phyloP scores from a whole-genome alignment of 2,329 filamentous ascomycete species.

The Neophaeococcomyces mojaviensis region DNA sequence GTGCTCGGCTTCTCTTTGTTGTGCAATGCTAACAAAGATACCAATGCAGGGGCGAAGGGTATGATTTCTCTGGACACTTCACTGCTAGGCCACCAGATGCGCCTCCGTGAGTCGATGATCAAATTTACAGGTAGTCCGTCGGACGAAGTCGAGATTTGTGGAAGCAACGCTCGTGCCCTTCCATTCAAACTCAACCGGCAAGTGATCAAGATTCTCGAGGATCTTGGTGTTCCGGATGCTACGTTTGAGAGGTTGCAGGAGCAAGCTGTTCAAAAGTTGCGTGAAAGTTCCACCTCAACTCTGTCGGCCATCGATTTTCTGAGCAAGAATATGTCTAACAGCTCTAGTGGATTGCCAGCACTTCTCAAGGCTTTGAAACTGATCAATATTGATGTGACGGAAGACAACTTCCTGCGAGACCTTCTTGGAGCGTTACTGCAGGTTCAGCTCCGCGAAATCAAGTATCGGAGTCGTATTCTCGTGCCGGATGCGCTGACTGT shows the following conservation, averaged over 20 bases:
- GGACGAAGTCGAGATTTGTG: constrained; percentile 62
- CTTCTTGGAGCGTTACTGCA: constrained; percentile 64
- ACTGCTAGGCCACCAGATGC: constrained; percentile 51
- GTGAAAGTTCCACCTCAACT: constrained; percentile 50
- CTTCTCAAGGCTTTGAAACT: constrained; percentile 54
- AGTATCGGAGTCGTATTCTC: constrained; percentile 69
- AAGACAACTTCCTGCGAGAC: constrained; percentile 62
- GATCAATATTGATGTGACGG: constrained; percentile 57
- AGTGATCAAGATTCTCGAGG: constrained; percentile 79
- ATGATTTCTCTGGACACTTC: constrained; percentile 64
- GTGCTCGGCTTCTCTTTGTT: constrained; percentile 8
- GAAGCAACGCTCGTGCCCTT: constrained; percentile 58
- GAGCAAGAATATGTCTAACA: constrained; percentile 53
- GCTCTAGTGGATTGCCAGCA: constrained; percentile 51
- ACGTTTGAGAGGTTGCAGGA: constrained; percentile 61
- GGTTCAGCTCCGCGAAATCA: constrained; percentile 64
- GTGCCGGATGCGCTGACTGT: constrained; percentile 65
- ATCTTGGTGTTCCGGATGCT: constrained; percentile 52
- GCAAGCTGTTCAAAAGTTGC: constrained; percentile 53
- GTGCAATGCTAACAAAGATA: constrained; percentile 7
- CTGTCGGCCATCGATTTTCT: constrained; percentile 61
- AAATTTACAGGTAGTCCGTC: constrained; percentile 59
- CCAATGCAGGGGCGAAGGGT: constrained; percentile 62
- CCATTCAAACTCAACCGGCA: constrained; percentile 68
- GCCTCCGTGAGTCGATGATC: constrained; percentile 66